Evolutionary conservation across 2,329 filamentous ascomycete species (phyloP).

Genomic region (Botrytis hyacinthi): DNA sequence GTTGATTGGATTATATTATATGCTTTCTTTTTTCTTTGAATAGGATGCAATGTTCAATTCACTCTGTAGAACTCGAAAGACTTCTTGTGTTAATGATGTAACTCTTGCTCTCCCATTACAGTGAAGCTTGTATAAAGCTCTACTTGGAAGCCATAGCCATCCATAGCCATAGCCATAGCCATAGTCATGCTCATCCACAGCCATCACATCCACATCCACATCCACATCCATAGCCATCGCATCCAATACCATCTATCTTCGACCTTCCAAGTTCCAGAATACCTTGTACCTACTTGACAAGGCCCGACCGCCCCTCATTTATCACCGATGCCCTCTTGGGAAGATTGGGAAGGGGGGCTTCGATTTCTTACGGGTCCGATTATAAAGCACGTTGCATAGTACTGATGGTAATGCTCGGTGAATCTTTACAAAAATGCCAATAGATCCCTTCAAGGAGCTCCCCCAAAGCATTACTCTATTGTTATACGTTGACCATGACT

Average conservation of each 20-base stretch:
- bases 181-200: background rate
- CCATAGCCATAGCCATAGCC: background rate
- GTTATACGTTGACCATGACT: background rate
- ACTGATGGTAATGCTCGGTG: background rate
- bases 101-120: background rate
- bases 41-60: background rate
- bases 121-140: background rate
- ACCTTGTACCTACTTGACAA: background rate
- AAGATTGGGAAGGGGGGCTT: background rate
- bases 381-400: constrained; percentile 5
- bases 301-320: constrained; percentile 7
- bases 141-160: background rate
- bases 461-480: background rate
- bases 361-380: constrained; percentile 11
- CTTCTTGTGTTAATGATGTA: background rate
- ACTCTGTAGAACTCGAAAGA: background rate
- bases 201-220: background rate
- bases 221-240: background rate
- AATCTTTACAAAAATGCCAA: background rate
- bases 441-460: background rate
- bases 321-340: background rate
- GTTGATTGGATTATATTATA: too few relatives aligned
- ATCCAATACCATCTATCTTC: background rate
- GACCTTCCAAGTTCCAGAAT: background rate
- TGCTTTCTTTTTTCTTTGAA: background rate